Evolutionary conservation across 2,329 filamentous ascomycete species (phyloP).

Genomic region (Pyrenophora tritici-repentis): DNA sequence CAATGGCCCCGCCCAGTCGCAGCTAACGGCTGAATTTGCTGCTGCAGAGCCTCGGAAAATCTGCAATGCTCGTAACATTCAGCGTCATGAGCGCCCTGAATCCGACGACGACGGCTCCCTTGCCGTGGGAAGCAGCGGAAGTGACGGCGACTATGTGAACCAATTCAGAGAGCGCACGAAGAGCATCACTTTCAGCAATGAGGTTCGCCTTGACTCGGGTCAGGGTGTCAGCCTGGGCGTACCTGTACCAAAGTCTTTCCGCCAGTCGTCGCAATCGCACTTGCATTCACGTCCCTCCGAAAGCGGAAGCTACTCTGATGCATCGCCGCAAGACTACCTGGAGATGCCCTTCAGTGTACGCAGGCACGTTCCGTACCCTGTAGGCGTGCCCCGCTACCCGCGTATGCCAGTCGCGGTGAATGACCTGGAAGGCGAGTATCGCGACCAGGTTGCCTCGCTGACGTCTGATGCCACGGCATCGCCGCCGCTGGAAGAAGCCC

Average conservation of each 20-base stretch:
- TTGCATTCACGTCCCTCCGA: conserved; percentile 26
- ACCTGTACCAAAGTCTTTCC: conserved; percentile 43
- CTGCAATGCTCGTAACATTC: conserved; percentile 23
- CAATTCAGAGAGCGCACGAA: conserved; percentile 42
- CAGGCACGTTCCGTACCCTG: conserved; percentile 29
- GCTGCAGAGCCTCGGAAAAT: conserved; percentile 25
- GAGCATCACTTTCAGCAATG: conserved; percentile 49
- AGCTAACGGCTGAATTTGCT: conserved; percentile 25
- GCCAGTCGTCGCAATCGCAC: conserved; percentile 12
- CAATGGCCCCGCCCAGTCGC: conserved; percentile 29
- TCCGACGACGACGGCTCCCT: conserved; percentile 26
- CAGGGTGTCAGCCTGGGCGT: conserved; percentile 45
- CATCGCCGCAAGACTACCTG: conserved; percentile 35
- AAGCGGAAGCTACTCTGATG: conserved; percentile 39
- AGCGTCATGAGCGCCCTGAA: conserved; percentile 18
- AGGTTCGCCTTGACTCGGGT: conserved; percentile 50
- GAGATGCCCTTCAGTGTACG: conserved; percentile 36
- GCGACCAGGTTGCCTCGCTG: conserved; percentile 48
- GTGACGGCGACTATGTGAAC: conserved; percentile 33
- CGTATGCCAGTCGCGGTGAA: conserved; percentile 45
- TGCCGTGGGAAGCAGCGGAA: conserved; percentile 32
- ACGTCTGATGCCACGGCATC: conserved; percentile 52
- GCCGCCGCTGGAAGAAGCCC: conserved; percentile 45
- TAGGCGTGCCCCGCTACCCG: conserved; percentile 39
- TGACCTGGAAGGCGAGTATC: conserved; percentile 35